phyloP scores from a whole-genome alignment of 23 red algal species.

The Gracilaria vermiculophylla region DNA sequence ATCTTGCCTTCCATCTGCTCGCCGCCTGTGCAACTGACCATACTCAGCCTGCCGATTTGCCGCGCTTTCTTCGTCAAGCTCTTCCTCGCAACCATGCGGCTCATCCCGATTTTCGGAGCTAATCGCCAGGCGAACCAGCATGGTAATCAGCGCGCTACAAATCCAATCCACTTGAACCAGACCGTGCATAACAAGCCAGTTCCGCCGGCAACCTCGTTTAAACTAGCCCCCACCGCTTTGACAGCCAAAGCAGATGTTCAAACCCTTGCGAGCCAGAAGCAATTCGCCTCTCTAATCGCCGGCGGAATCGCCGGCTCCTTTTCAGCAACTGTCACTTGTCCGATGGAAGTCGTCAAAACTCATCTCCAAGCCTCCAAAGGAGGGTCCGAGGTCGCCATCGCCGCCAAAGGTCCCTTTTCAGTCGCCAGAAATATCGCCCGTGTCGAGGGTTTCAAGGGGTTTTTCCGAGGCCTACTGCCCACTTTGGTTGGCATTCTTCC shows the following conservation, averaged over 20 bases:
- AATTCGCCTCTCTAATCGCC: slow-evolving; percentile 93
- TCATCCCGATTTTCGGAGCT: slow-evolving; percentile 1
- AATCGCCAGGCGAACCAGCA: neutral
- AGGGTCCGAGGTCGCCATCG: slow-evolving; percentile 51
- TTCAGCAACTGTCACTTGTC: slow-evolving; percentile 93
- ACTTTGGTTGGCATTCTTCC: slow-evolving; percentile 94
- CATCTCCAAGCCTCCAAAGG: slow-evolving; percentile 72
- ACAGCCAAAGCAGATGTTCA: neutral
- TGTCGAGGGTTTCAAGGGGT: slow-evolving; percentile 81
- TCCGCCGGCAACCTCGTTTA: slow-evolving; percentile 6
- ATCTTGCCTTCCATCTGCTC: too few species aligned
- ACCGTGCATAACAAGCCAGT: neutral
- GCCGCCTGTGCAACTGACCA: too few species aligned
- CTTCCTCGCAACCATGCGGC: neutral
- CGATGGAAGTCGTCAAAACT: slow-evolving; percentile 97
- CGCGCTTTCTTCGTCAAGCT: too few species aligned
- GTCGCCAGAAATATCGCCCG: slow-evolving; percentile 76
- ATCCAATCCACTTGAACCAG: neutral
- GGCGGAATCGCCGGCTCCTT: slow-evolving; percentile 95
- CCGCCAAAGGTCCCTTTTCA: slow-evolving; percentile 60
- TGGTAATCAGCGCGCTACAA: neutral
- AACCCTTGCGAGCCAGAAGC: slow-evolving; percentile 52
- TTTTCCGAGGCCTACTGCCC: slow-evolving; percentile 94
- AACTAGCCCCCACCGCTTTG: neutral
- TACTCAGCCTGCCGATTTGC: too few species aligned